Evolutionary conservation across 73 alveolate genomes (phyloP).

Genomic region (Paraurostyla sp.): DNA sequence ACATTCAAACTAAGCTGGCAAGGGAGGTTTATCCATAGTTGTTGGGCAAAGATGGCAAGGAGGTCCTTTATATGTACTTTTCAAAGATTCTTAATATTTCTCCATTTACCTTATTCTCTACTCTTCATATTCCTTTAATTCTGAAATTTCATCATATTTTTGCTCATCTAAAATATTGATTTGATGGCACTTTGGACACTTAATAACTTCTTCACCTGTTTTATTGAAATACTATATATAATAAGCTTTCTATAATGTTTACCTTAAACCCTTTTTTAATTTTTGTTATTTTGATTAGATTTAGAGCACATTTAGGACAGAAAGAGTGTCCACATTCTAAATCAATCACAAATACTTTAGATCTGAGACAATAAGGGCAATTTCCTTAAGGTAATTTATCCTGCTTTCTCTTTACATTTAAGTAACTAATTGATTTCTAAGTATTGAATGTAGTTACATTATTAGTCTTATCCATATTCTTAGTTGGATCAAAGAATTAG

Average conservation of each 20-base stretch:
- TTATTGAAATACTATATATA: not conserved
- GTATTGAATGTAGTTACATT: not conserved
- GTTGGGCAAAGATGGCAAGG: constrained; percentile 57
- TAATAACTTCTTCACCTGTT: constrained; percentile 23
- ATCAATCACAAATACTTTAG: constrained; percentile 23
- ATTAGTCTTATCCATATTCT: not conserved
- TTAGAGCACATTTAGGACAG: constrained; percentile 34
- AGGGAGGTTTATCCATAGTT: constrained; percentile 7
- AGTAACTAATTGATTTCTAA: not conserved
- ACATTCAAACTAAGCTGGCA: constrained; percentile 47
- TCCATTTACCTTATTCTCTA: constrained; percentile 1
- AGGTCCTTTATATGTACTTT: constrained; percentile 33
- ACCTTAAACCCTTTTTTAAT: constrained; percentile 60
- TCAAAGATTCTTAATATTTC: not conserved
- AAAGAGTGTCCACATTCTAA: constrained; percentile 42
- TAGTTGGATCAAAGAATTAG: not conserved
- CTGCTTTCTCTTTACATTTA: not conserved
- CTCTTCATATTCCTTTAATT: not conserved
- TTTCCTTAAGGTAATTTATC: constrained; percentile 39
- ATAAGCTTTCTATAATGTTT: not conserved
- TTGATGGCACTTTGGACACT: constrained; percentile 54
- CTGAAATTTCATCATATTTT: constrained; percentile 1
- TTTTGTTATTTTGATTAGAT: constrained; percentile 44
- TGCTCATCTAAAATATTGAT: not conserved
- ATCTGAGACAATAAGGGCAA: constrained; percentile 46